A percentile compares a stretch with the other conserved stretches of the same genome.
These are phyloP conservation scores for Dothideomycetidae sp. DNA, from an alignment of 2,329 filamentous ascomycete species.

Conservation along the genomic window DNA sequence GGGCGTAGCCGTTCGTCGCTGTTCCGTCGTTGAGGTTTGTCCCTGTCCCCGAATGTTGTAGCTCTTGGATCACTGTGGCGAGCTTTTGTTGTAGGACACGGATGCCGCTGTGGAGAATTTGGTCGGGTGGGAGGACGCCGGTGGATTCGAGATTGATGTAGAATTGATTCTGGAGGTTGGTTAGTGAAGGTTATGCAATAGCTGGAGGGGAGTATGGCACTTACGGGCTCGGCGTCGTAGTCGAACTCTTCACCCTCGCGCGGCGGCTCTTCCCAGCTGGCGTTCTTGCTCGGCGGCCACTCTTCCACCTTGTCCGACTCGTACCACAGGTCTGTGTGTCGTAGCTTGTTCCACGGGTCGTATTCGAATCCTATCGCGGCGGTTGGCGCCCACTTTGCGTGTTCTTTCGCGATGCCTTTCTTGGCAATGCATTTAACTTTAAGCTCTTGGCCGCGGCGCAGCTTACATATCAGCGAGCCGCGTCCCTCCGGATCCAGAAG, in stretches of 20 bases:
- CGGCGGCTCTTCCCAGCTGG: constrained; percentile 62
- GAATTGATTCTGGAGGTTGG: constrained; percentile 36
- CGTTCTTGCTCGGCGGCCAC: constrained; percentile 59
- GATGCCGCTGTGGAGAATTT: constrained; percentile 79
- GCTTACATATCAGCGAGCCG: constrained; percentile 77
- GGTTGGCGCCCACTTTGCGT: constrained; percentile 93
- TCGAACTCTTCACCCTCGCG: constrained; percentile 79
- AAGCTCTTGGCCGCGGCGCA: constrained; percentile 79
- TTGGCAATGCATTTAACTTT: constrained; percentile 86
- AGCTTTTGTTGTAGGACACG: constrained; percentile 81
- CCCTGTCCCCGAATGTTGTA: constrained; percentile 37
- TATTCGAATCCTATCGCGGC: constrained; percentile 94
- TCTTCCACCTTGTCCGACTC: constrained; percentile 70
- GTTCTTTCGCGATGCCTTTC: constrained; percentile 97
- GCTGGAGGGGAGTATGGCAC: constrained; percentile 17
- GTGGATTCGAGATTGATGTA: constrained; percentile 89
- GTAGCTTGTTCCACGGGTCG: constrained; percentile 90
- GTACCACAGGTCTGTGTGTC: constrained; percentile 88
- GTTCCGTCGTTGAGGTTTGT: constrained; percentile 43
- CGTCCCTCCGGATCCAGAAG: constrained; percentile 69
- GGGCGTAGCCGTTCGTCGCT: constrained; percentile 32
- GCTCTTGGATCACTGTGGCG: constrained; percentile 56
- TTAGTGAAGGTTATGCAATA: not conserved
- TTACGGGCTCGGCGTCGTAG: constrained; percentile 69
- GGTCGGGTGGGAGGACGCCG: constrained; percentile 77